Conservation (phyloP, 2,329 filamentous ascomycete species). For the Colletotrichum destructivum region DNA sequence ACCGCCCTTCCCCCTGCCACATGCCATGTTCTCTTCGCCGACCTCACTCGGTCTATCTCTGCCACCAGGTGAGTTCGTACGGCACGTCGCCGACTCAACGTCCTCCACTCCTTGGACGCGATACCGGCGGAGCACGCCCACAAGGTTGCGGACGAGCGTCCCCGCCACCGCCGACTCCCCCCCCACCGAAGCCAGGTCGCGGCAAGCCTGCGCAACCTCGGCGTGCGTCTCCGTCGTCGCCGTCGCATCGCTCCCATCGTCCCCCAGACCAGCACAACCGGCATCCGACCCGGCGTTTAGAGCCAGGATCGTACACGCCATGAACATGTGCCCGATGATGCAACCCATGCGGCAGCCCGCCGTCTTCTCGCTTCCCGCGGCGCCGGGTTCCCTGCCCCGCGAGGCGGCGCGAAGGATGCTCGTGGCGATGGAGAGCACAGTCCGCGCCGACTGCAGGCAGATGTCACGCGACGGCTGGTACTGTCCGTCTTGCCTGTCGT, state of each 20-base stretch:
- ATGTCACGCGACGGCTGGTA: conserved; percentile 40
- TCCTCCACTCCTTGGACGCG: conserved; percentile 34
- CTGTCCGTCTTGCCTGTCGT: conserved; percentile 15
- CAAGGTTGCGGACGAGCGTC: conserved; percentile 43
- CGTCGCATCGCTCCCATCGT: background rate
- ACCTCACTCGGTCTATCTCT: background rate
- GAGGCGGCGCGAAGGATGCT: conserved; percentile 40
- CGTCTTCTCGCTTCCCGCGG: background rate
- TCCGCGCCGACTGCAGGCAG: conserved; percentile 47
- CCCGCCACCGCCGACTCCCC: conserved; percentile 44
- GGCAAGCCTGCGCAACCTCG: conserved; percentile 43
- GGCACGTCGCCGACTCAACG: background rate
- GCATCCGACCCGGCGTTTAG: conserved; percentile 34
- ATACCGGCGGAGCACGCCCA: conserved; percentile 43
- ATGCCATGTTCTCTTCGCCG: background rate
- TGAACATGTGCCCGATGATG: conserved; percentile 46
- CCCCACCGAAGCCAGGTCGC: conserved; percentile 42
- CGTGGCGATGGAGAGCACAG: conserved; percentile 44
- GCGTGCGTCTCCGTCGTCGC: conserved; percentile 25
- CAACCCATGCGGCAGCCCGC: conserved; percentile 42
- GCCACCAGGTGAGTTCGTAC: background rate
- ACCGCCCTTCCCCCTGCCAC: background rate
- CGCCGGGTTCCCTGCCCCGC: background rate
- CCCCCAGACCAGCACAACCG: background rate
- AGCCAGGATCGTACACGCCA: conserved; percentile 46